phyloP scores from a whole-genome alignment of 108 stramenopile genomes.

The Cafeteria roenbergensis region DNA sequence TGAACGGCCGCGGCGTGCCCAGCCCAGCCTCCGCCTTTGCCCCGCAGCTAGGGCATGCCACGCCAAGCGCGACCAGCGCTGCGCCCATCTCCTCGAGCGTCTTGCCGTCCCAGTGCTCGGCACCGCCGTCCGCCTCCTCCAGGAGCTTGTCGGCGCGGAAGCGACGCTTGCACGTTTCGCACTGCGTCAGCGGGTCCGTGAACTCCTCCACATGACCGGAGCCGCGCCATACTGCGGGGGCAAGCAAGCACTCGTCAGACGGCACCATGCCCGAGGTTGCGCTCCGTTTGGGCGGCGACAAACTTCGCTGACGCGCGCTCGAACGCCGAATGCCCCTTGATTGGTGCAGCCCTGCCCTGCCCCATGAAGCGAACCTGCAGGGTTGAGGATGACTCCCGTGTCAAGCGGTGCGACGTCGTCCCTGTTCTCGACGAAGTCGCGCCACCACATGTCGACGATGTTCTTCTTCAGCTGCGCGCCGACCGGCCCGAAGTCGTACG shows the following conservation, averaged over 20 bases:
- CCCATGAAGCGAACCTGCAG: too few relatives aligned
- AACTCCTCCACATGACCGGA: constrained; percentile 91
- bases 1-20: constrained; percentile 81
- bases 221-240: constrained; percentile 81
- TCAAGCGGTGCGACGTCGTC: constrained; percentile 87
- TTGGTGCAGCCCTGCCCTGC: too few relatives aligned
- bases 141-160: constrained; percentile 88
- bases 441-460: constrained; percentile 82
- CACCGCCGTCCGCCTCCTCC: constrained; percentile 51
- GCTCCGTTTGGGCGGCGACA: too few relatives aligned
- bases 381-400: constrained; percentile 77
- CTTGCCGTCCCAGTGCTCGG: constrained; percentile 2
- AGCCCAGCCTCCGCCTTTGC: constrained; percentile 58
- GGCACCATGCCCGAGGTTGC: too few relatives aligned
- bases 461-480: constrained; percentile 71
- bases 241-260: too few relatives aligned
- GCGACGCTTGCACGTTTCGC: constrained; percentile 73
- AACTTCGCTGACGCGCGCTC: too few relatives aligned
- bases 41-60: constrained; percentile 61
- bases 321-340: too few relatives aligned
- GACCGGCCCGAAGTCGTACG: constrained; percentile 93
- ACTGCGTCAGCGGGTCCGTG: constrained; percentile 92
- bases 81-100: constrained; percentile 28
- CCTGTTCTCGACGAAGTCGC: constrained; percentile 63
- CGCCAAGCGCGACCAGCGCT: constrained; percentile 44